Percentiles rank a stretch among this genome's conserved stretches.
phyloP scores from a whole-genome alignment of 2,329 filamentous ascomycete genomes.

The Apiospora kogelbergensis region DNA sequence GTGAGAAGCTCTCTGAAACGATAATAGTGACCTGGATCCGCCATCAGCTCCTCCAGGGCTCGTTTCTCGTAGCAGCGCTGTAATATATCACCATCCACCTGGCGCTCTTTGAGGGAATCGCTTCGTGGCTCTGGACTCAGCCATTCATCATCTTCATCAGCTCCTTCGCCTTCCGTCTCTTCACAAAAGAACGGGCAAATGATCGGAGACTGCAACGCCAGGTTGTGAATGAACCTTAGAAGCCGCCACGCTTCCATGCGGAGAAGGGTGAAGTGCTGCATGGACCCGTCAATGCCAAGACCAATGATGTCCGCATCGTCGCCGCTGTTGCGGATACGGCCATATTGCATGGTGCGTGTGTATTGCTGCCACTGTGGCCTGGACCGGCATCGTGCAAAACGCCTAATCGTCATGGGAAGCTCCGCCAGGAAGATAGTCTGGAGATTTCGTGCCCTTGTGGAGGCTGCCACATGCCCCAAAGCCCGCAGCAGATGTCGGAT shows the following conservation, averaged over 20 bases:
- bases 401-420: conserved; percentile 56
- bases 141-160: conserved; percentile 10
- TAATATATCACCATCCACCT: conserved; percentile 68
- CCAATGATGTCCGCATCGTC: conserved; percentile 60
- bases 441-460: conserved; percentile 42
- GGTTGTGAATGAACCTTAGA: conserved; percentile 70
- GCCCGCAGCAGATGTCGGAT: conserved; percentile 45
- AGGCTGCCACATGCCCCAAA: conserved; percentile 53
- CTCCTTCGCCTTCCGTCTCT: neutral
- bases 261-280: conserved; percentile 70
- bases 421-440: conserved; percentile 54
- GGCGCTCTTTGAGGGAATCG: conserved; percentile 50
- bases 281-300: conserved; percentile 65
- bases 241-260: conserved; percentile 62
- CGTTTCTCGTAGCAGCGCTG: conserved; percentile 50
- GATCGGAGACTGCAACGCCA: conserved; percentile 50
- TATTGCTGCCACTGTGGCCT: conserved; percentile 51
- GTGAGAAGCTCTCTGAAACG: conserved; percentile 51
- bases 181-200: conserved; percentile 48
- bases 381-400: conserved; percentile 52
- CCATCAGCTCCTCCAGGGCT: conserved; percentile 44
- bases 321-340: conserved; percentile 40
- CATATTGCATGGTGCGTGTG: conserved; percentile 38
- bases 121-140: conserved; percentile 38
- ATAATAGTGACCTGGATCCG: conserved; percentile 30